Percentiles rank a stretch among this genome's conserved stretches.
Conservation (phyloP, 257 asterid species). For the Orobanche coerulescens region DNA sequence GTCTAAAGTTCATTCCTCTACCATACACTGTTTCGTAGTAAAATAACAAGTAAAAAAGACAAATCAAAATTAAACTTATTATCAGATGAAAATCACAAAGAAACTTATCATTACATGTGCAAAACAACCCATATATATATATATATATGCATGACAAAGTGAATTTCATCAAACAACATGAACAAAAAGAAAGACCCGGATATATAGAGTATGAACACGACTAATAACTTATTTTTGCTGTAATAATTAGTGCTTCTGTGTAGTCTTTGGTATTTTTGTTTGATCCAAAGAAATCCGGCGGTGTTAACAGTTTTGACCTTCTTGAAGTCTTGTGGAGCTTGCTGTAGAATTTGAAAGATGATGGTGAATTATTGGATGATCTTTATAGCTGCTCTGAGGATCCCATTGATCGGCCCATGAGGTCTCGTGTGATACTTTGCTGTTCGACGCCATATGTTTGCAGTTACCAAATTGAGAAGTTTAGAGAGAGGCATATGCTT, state of each 20-base stretch:
- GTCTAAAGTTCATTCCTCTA: no score
- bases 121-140: no score
- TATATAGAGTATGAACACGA: no score
- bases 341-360: slow-evolving; percentile 37
- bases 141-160: no score
- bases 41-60: no score
- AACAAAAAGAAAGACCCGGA: no score
- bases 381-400: slow-evolving; percentile 27
- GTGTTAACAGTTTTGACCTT: slow-evolving; percentile 72
- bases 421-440: slow-evolving; percentile 45
- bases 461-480: background rate
- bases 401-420: slow-evolving; percentile 91
- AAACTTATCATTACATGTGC: no score
- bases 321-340: slow-evolving; percentile 46
- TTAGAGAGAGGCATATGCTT: background rate
- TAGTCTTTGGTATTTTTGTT: slow-evolving; percentile 50
- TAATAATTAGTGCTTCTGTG: slow-evolving; percentile 31
- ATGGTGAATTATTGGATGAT: slow-evolving; percentile 23
- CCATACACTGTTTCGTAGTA: no score
- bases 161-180: no score
- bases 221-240: no score
- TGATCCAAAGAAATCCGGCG: slow-evolving; percentile 68
- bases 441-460: slow-evolving; percentile 19
- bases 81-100: no score
- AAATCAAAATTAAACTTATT: no score